phyloP scores from a whole-genome alignment of 2,329 filamentous ascomycete species.

The Neodidymelliopsis sp. region DNA sequence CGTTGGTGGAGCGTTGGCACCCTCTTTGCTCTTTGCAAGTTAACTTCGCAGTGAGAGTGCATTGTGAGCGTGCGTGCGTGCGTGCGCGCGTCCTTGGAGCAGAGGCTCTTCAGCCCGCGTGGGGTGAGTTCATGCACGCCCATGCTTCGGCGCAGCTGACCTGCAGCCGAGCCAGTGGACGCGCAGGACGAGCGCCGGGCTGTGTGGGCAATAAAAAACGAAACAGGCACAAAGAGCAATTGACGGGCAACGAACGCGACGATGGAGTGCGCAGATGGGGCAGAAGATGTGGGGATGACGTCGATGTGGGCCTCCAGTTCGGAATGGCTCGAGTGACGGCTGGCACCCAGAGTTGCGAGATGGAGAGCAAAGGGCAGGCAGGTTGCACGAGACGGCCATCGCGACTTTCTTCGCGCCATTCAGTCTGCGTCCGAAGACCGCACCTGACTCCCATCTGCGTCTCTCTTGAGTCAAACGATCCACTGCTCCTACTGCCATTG shows the following conservation, averaged over 20 bases:
- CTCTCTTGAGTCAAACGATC: constrained; percentile 4
- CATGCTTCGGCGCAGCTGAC: constrained; percentile 15
- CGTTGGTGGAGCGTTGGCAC: too few species aligned
- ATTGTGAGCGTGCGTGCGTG: too few species aligned
- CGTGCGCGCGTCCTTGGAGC: not conserved
- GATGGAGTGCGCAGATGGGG: constrained; percentile 7
- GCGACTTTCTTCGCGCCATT: not conserved
- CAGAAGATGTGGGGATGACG: constrained; percentile 9
- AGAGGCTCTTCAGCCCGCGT: constrained; percentile 6
- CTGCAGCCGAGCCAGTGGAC: constrained; percentile 29
- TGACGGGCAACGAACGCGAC: constrained; percentile 16
- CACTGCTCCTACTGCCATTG: not conserved
- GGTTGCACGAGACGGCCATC: constrained; percentile 16
- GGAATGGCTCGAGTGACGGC: constrained; percentile 5
- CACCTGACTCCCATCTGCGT: not conserved
- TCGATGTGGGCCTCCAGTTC: constrained; percentile 7
- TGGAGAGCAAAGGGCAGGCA: constrained; percentile 8
- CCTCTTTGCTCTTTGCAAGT: too few species aligned
- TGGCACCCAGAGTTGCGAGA: not conserved
- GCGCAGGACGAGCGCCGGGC: constrained; percentile 5
- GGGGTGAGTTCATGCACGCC: constrained; percentile 16
- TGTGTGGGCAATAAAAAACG: constrained; percentile 22
- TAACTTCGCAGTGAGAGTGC: too few species aligned
- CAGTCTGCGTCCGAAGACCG: not conserved
- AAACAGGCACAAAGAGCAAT: constrained; percentile 20